Percentiles rank a stretch among this genome's conserved stretches.
These are phyloP conservation scores for Nicotiana knightiana DNA, from an alignment of 257 asterid species.

Conservation along the genomic window DNA sequence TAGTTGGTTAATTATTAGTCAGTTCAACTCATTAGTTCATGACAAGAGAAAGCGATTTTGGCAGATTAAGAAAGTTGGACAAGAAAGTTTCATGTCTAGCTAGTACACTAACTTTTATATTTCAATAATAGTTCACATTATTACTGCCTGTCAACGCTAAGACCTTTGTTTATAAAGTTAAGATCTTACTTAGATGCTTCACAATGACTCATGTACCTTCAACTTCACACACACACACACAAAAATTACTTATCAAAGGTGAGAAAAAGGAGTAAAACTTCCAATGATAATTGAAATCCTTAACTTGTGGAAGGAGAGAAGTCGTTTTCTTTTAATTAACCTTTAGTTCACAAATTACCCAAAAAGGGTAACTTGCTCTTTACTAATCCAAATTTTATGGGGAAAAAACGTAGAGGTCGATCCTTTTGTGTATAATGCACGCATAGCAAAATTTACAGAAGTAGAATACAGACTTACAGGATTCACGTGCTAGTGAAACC, in stretches of 20 bases:
- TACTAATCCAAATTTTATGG: not conserved
- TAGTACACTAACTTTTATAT: not conserved
- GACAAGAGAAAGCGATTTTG: not conserved
- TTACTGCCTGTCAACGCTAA: conserved; percentile 1
- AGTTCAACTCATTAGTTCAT: not conserved
- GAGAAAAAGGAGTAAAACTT: not conserved
- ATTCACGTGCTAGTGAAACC: not conserved
- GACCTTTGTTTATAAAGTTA: not conserved
- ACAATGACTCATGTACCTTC: not conserved
- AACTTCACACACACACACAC: not conserved
- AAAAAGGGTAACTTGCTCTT: not conserved
- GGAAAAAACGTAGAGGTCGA: not conserved
- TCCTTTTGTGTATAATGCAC: not conserved
- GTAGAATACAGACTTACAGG: not conserved
- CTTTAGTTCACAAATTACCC: not conserved
- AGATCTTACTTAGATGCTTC: not conserved
- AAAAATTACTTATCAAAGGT: not conserved
- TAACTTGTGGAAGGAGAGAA: not conserved
- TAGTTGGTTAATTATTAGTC: not conserved
- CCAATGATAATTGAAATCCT: not conserved
- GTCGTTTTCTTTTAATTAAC: too few relatives aligned
- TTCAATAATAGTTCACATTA: not conserved
- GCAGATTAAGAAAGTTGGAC: not conserved
- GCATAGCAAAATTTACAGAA: not conserved
- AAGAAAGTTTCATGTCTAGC: not conserved